Percentiles rank a stretch among this genome's conserved stretches.
Evolutionary conservation across 140 eudicot species (phyloP).

Genomic region (Bidens hawaiensis): DNA sequence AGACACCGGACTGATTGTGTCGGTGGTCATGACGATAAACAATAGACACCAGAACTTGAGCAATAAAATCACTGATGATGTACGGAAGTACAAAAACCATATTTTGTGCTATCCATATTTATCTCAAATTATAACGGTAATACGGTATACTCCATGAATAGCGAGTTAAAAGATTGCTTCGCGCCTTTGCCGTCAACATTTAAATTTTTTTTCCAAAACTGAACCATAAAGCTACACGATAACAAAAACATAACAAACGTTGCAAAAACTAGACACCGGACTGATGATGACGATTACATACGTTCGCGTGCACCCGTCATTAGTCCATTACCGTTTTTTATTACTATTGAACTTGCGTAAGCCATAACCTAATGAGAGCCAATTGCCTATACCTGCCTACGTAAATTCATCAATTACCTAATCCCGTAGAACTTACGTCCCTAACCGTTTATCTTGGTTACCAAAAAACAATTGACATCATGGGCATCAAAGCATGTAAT

Average conservation of each 20-base stretch:
- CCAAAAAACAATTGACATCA: neutral
- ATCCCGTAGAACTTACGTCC: too few species aligned
- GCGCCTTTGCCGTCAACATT: too few species aligned
- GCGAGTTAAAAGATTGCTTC: neutral
- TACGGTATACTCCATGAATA: neutral
- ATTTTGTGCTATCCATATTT: neutral
- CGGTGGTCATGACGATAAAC: too few species aligned
- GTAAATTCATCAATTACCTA: too few species aligned
- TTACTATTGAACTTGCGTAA: neutral
- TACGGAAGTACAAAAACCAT: neutral
- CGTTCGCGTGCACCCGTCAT: neutral
- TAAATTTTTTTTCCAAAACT: too few species aligned
- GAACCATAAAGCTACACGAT: too few species aligned
- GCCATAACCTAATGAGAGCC: neutral
- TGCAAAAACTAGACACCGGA: too few species aligned
- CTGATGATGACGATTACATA: too few species aligned
- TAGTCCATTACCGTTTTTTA: neutral
- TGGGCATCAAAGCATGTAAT: neutral
- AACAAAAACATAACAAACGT: too few species aligned
- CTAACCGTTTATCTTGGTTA: too few species aligned
- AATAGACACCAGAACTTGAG: neutral
- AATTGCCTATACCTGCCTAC: neutral
- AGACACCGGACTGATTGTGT: too few species aligned
- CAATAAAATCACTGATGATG: neutral
- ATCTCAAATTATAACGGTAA: neutral